Evolutionary conservation across 148 eudicot species (phyloP).

Genomic region (Dianthus caryophyllus): DNA sequence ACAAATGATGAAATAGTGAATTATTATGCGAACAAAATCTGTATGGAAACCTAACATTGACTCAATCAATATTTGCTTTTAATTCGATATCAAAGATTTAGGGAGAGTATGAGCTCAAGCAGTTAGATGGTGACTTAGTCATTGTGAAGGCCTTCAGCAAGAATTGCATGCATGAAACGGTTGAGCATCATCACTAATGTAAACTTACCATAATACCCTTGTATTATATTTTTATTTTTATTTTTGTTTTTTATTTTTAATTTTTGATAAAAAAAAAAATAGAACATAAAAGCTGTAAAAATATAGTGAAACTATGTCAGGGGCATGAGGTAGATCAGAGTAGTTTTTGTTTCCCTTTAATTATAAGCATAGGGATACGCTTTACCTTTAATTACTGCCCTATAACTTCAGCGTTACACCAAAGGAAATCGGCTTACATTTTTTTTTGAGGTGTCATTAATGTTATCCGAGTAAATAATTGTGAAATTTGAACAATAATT

Average conservation of each 20-base stretch:
- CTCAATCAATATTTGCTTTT: too few species aligned
- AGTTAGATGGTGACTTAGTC: slow-evolving; percentile 25
- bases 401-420: slow-evolving; percentile 42
- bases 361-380: slow-evolving; percentile 21
- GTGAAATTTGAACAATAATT: not conserved
- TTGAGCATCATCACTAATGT: slow-evolving; percentile 6
- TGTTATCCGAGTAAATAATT: not conserved
- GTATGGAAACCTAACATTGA: too few species aligned
- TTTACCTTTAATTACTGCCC: slow-evolving; percentile 24
- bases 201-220: slow-evolving; percentile 24
- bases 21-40: too few species aligned
- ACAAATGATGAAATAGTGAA: too few species aligned
- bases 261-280: not conserved
- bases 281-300: slow-evolving; percentile 1
- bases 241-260: too few species aligned
- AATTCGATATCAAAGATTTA: not conserved
- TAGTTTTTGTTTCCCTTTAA: not conserved
- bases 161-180: slow-evolving; percentile 30
- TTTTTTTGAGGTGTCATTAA: slow-evolving; percentile 22
- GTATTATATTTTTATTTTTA: too few species aligned
- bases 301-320: slow-evolving; percentile 18
- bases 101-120: not conserved
- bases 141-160: slow-evolving; percentile 15
- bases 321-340: slow-evolving; percentile 11
- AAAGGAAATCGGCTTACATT: slow-evolving; percentile 21